Evolutionary conservation across 2,329 filamentous ascomycete genomes (phyloP), one percentile per base, ranked within the genome.

Genomic region (Ceratocystis harringtonii): DNA sequence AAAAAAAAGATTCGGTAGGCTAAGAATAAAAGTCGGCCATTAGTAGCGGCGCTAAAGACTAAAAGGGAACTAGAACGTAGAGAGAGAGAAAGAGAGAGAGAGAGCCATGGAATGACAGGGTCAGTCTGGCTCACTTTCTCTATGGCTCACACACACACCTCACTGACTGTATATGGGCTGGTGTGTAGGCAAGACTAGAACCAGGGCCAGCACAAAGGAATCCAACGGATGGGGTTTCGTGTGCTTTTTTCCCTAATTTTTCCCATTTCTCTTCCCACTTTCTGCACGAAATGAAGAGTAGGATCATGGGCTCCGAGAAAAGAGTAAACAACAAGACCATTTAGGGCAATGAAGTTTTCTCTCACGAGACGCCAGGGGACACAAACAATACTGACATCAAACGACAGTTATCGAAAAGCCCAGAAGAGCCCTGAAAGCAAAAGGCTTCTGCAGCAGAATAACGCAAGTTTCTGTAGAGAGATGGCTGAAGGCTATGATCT

Each of bases 281-380:
- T 5, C 55, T 36, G 55, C 55, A 58, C 2, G 55, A 19, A 58
- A 58, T 15, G 28, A 36, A 19, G 28, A 32, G 28, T n/a, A 58
- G 55, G 55, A 58, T 58, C 55, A 30, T 10, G 15, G 28, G 17
- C 55, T 17, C 3, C n/a, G 55, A 58, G 55, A 58, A 58, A 58
- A 58, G 55, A 58, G 55, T n/a, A n/a, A 32, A 58, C 55, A 58
- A 36, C 12, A n/a, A 30, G 55, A 36, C 55, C 30, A 28, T 36
- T 58, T 58, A 58, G 55, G 55, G 55, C 28, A 58, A n/a, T 17
- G 12, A 58, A 58, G 55, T 58, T 58, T 58, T 58, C 55, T 58
- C 55, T 8, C 25, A 41, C 12, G 55, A 32, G 28, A 58, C 17
- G 30, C 28, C 28, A 17, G 12, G 36, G 55, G 55, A 58, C 55